phyloP scores from a whole-genome alignment of 495 filamentous ascomycete species.

The Achaetomiella virescens region DNA sequence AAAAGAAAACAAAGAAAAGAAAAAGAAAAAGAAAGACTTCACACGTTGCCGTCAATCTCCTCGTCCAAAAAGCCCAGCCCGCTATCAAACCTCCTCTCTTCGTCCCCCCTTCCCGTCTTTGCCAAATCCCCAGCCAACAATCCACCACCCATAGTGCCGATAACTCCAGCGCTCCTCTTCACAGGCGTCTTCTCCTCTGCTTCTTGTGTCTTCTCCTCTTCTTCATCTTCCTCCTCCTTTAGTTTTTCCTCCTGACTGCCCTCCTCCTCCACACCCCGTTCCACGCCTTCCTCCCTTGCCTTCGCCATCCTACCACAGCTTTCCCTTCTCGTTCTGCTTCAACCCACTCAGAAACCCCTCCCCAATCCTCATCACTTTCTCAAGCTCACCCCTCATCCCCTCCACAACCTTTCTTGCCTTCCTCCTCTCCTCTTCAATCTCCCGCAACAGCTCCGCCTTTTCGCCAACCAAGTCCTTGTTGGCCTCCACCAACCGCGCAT shows the following conservation, averaged over 20 bases:
- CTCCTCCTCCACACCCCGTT: no score
- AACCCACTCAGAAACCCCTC: constrained; percentile 24
- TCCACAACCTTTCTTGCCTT: constrained; percentile 49
- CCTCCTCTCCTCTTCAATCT: constrained; percentile 40
- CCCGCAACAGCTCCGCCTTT: constrained; percentile 22
- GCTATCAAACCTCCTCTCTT: constrained; percentile 53
- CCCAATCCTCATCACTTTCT: constrained; percentile 32
- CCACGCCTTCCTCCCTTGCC: constrained; percentile 12
- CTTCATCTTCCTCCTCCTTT: constrained; percentile 1
- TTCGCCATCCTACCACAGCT: neutral
- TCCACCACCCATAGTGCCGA: neutral
- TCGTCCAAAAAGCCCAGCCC: constrained; percentile 59
- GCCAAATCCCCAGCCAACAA: constrained; percentile 30
- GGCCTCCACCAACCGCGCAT: constrained; percentile 30
- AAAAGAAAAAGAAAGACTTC: neutral
- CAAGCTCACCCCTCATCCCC: constrained; percentile 41
- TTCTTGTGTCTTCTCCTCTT: neutral
- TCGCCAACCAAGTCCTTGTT: constrained; percentile 25
- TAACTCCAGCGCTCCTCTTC: neutral
- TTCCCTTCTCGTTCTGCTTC: neutral
- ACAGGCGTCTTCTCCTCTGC: neutral
- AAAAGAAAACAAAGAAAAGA: neutral
- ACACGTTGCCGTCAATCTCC: constrained; percentile 32
- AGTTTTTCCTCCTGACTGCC: neutral
- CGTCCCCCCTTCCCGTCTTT: constrained; percentile 23